Evolutionary conservation across 2,329 filamentous ascomycete species (phyloP).

Genomic region (Curvularia verruculosa): DNA sequence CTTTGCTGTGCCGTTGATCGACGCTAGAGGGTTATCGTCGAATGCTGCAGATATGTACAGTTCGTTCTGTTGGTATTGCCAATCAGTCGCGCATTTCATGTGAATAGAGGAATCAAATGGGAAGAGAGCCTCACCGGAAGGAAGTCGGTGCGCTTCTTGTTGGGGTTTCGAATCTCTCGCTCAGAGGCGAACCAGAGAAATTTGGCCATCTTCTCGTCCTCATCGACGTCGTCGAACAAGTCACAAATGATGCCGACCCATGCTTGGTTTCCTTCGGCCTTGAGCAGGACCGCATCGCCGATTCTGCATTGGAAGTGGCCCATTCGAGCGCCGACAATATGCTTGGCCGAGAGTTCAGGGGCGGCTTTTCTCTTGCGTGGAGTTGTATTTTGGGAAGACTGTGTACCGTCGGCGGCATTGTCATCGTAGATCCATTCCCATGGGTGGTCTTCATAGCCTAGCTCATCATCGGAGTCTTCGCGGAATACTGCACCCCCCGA

Average conservation of each 20-base stretch:
- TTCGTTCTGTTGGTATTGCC: slow-evolving; percentile 68
- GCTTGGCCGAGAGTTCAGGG: slow-evolving; percentile 37
- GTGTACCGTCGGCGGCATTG: slow-evolving; percentile 25
- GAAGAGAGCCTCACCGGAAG: slow-evolving; percentile 64
- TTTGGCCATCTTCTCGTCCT: slow-evolving; percentile 74
- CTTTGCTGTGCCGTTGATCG: slow-evolving; percentile 87
- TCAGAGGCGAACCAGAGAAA: slow-evolving; percentile 98
- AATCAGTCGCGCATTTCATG: slow-evolving; percentile 6
- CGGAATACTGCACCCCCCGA: slow-evolving; percentile 67
- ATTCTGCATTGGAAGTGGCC: slow-evolving; percentile 79
- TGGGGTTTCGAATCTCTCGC: slow-evolving; percentile 82
- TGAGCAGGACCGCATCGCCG: slow-evolving; percentile 84
- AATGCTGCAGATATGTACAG: slow-evolving; percentile 88
- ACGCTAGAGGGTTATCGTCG: slow-evolving; percentile 83
- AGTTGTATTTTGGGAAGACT: slow-evolving; percentile 31
- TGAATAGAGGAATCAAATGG: background rate
- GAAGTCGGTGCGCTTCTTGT: slow-evolving; percentile 81
- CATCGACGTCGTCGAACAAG: slow-evolving; percentile 68
- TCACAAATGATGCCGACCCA: slow-evolving; percentile 91
- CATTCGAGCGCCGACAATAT: slow-evolving; percentile 81
- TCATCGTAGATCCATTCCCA: slow-evolving; percentile 64
- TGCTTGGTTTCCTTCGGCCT: slow-evolving; percentile 86
- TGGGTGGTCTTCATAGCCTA: slow-evolving; percentile 60
- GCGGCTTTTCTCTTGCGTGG: slow-evolving; percentile 44
- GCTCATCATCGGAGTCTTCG: slow-evolving; percentile 88